Evolutionary conservation across 2,329 filamentous ascomycete genomes (phyloP).

Genomic region (Annulohypoxylon truncatum): DNA sequence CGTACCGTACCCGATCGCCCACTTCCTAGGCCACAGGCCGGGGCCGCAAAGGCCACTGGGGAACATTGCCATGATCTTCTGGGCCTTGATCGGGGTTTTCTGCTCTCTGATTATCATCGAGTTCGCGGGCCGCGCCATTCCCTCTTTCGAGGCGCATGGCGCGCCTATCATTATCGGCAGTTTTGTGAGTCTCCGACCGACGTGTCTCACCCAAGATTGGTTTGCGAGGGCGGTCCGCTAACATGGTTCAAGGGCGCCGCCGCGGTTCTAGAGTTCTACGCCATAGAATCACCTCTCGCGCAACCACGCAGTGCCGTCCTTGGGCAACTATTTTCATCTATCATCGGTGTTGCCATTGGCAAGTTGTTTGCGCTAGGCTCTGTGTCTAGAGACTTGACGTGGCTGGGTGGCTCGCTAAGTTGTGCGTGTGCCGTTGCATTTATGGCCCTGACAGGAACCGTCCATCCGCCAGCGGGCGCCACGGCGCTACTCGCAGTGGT

Average conservation of each 20-base stretch:
- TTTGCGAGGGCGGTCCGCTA: neutral
- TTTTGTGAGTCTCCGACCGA: conserved; percentile 65
- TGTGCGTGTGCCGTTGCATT: conserved; percentile 71
- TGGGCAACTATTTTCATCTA: conserved; percentile 72
- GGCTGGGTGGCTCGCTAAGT: conserved; percentile 72
- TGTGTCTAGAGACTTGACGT: conserved; percentile 64
- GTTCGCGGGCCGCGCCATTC: conserved; percentile 65
- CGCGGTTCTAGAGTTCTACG: conserved; percentile 79
- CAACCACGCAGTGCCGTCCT: conserved; percentile 77
- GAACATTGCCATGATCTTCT: conserved; percentile 69
- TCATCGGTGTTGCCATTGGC: conserved; percentile 70
- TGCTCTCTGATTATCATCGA: conserved; percentile 69
- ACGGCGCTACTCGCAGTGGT: conserved; percentile 77
- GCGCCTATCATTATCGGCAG: conserved; percentile 73
- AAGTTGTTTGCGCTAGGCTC: conserved; percentile 71
- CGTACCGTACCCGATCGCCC: conserved; percentile 73
- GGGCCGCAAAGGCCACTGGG: conserved; percentile 57
- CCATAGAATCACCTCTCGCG: conserved; percentile 76
- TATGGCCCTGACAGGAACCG: conserved; percentile 78
- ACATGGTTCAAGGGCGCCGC: conserved; percentile 69
- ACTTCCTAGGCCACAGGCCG: conserved; percentile 74
- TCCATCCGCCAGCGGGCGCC: conserved; percentile 80
- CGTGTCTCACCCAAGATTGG: neutral
- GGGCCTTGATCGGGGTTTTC: conserved; percentile 75
- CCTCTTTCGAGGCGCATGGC: conserved; percentile 62